Evolutionary conservation across 345 rosid species (phyloP).

Genomic region (Arabidopsis thaliana): TAIR10.1 NC_003076.8:23336001-23336500

Average conservation of each 20-base stretch:
- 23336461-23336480: slow-evolving; percentile 40
- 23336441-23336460: slow-evolving; percentile 35
- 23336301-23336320: slow-evolving; percentile 65
- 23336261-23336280: slow-evolving; percentile 56
- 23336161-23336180: slow-evolving; percentile 38
- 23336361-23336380: slow-evolving; percentile 56
- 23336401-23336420: slow-evolving; percentile 10
- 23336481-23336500: slow-evolving; percentile 37
- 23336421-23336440: slow-evolving; percentile 42
- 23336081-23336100: slow-evolving; percentile 38
- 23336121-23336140: slow-evolving; percentile 38
- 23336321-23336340: slow-evolving; percentile 50
- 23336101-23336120: slow-evolving; percentile 37
- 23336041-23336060: slow-evolving; percentile 34
- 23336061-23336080: slow-evolving; percentile 40
- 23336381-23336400: slow-evolving; percentile 45
- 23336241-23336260: slow-evolving; percentile 72
- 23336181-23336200: slow-evolving; percentile 38
- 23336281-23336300: slow-evolving; percentile 64
- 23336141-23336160: slow-evolving; percentile 41
- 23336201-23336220: slow-evolving; percentile 48
- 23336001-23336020: slow-evolving; percentile 25
- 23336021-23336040: slow-evolving; percentile 28
- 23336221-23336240: slow-evolving; percentile 66
- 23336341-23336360: slow-evolving; percentile 66